Conservation (phyloP, 345 rosid species). For the Eucalyptus pauciflora region DNA sequence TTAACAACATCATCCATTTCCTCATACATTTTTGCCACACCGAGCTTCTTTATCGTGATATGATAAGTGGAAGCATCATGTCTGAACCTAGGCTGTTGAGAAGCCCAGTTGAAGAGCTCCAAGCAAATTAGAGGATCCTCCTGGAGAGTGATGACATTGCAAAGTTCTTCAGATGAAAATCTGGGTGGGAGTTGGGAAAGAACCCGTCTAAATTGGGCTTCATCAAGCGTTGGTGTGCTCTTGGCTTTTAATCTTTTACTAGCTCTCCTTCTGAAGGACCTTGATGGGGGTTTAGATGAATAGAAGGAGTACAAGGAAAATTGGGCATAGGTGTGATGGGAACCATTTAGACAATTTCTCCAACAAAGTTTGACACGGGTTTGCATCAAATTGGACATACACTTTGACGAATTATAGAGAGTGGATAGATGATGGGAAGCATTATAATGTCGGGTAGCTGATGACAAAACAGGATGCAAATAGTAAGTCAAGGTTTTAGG, state of each 20-base stretch:
- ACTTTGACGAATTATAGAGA: neutral
- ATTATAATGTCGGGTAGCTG: neutral
- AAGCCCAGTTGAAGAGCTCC: conserved; percentile 78
- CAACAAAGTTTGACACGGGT: neutral
- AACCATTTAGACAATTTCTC: neutral
- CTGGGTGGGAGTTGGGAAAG: conserved; percentile 57
- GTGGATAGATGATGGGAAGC: neutral
- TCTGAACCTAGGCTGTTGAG: conserved; percentile 68
- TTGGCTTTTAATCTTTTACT: conserved; percentile 42
- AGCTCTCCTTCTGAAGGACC: conserved; percentile 48
- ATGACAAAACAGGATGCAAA: neutral
- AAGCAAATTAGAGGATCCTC: conserved; percentile 65
- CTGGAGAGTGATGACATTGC: conserved; percentile 37
- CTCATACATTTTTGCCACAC: conserved; percentile 65
- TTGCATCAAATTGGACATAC: neutral
- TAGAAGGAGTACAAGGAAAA: conserved; percentile 12
- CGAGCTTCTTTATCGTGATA: conserved; percentile 64
- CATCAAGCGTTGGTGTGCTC: conserved; percentile 40
- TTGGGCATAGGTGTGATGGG: neutral
- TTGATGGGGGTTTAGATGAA: conserved; percentile 39
- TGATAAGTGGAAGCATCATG: conserved; percentile 57
- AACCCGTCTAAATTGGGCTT: conserved; percentile 30
- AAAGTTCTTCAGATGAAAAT: conserved; percentile 60
- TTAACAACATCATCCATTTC: conserved; percentile 85
- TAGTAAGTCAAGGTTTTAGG: neutral